Conservation (phyloP, 257 asterid species). For the Solanum boliviense region DNA sequence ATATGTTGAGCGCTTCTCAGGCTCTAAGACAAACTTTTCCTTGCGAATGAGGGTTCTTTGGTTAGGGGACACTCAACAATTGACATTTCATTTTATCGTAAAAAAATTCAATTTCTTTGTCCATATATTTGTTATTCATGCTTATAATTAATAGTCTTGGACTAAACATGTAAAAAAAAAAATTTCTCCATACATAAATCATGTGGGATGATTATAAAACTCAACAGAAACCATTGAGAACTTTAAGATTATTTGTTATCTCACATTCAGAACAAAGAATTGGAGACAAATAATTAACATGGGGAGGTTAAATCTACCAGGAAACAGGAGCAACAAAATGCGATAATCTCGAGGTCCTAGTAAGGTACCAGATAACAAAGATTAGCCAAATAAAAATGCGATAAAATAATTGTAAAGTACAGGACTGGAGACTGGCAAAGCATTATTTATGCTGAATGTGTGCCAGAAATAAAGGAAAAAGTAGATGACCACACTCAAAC, state of each 20-base stretch:
- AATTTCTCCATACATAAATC: neutral
- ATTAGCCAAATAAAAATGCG: neutral
- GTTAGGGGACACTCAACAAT: neutral
- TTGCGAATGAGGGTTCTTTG: neutral
- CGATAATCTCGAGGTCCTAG: neutral
- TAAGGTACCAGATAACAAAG: neutral
- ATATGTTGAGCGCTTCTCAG: neutral
- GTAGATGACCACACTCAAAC: neutral
- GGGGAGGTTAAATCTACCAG: neutral
- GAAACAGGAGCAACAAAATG: neutral
- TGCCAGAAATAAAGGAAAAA: neutral
- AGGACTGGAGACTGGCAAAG: neutral
- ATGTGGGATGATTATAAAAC: neutral
- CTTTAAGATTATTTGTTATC: neutral
- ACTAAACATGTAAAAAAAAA: neutral
- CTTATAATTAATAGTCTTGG: neutral
- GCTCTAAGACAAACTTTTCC: neutral
- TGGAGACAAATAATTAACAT: neutral
- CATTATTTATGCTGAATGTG: neutral
- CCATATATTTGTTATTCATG: too few relatives aligned
- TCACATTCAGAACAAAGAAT: neutral
- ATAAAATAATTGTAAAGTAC: neutral
- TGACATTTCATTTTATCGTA: neutral
- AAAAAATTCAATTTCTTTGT: neutral
- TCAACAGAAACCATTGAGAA: neutral